These are phyloP conservation scores for Malassezia caprae DNA, from an alignment of 1,284 basidiomycete species.

Conservation along the genomic window DNA sequence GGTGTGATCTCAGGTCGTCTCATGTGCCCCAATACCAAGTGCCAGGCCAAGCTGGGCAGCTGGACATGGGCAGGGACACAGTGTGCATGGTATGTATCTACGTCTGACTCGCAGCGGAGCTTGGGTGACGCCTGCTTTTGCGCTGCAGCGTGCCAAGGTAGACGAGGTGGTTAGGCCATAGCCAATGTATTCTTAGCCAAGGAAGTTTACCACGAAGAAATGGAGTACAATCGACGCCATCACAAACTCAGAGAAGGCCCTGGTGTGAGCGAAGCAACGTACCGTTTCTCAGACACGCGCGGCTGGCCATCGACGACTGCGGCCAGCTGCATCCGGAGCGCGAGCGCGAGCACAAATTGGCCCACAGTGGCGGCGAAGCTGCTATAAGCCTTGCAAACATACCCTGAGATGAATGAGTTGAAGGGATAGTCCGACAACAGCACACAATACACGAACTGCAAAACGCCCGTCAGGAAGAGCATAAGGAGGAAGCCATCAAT, in stretches of 20 bases:
- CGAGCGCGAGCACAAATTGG: conserved; percentile 90
- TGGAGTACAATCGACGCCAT: conserved; percentile 87
- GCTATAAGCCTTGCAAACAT: conserved; percentile 44
- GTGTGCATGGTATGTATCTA: conserved; percentile 64
- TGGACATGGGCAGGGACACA: conserved; percentile 93
- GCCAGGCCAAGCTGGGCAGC: conserved; percentile 78
- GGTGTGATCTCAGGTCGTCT: conserved; percentile 79
- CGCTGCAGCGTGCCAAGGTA: conserved; percentile 76
- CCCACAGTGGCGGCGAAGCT: conserved; percentile 89
- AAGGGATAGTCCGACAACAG: conserved; percentile 88
- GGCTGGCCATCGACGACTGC: conserved; percentile 48
- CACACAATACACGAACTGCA: conserved; percentile 84
- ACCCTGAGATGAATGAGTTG: conserved; percentile 94
- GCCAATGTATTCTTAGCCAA: conserved; percentile 54
- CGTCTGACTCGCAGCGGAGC: conserved; percentile 25
- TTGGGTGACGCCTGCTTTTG: conserved; percentile 62
- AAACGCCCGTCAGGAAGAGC: conserved; percentile 77
- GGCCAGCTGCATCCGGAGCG: conserved; percentile 83
- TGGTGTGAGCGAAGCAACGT: conserved; percentile 17
- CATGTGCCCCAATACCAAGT: conserved; percentile 78
- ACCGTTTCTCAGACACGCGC: conserved; percentile 5
- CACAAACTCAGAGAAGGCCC: conserved; percentile 79
- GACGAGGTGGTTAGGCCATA: conserved; percentile 56
- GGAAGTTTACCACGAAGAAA: conserved; percentile 97
- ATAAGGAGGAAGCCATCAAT: conserved; percentile 87